Evolutionary conservation across 139 green algal genomes (phyloP), one percentile per base, ranked within the genome.

Genomic region (Chlamydomonas eustigma): DNA sequence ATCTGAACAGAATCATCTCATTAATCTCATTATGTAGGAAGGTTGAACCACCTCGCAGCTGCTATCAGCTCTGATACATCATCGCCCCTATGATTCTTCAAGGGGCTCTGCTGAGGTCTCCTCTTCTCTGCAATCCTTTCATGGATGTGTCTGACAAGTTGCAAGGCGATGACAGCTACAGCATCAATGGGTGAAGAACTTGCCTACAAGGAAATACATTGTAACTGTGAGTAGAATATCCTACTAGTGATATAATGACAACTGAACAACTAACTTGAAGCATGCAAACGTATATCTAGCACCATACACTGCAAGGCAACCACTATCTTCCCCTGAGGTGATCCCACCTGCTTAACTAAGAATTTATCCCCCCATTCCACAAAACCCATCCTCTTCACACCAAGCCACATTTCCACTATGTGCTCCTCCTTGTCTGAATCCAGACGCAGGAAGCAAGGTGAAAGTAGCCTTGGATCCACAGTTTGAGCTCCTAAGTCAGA

Each of bases 391-490:
- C 76, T 71, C 22, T 24, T 24, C 4, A 92, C 84, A 24, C 83
- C 85, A 39, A 93, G 79, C 4, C 74, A 64, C 3, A 66, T 28
- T 31, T 74, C 33, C 67, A 91, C 66, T 6, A 93, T 22, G 8
- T 30, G 32, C 39, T 83, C 80, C 75, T 93, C 88, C 2, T 33
- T 39, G 6, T 52, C 50, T 28, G 65, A 83, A n/a, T 85, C 81
- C 2, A 37, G 30, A 2, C 28, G 39, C 25, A 93, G 35, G 66
- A 91, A 89, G 1, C 34, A 35, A 33, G 24, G 39, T 30, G 51
- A 64, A 39, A 92, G 81, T 35, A 94, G 77, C 25, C 39, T 31
- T 3, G 39, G 64, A 50, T 86, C 76, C 24, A 84, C 71, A 39
- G 78, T 85, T 0, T 39, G 6, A 0, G 88, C 38, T 34, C 69